These are phyloP conservation scores for Pontederia crassipes DNA, from an alignment of 176 grass and related monocot species.

Conservation along the genomic window DNA sequence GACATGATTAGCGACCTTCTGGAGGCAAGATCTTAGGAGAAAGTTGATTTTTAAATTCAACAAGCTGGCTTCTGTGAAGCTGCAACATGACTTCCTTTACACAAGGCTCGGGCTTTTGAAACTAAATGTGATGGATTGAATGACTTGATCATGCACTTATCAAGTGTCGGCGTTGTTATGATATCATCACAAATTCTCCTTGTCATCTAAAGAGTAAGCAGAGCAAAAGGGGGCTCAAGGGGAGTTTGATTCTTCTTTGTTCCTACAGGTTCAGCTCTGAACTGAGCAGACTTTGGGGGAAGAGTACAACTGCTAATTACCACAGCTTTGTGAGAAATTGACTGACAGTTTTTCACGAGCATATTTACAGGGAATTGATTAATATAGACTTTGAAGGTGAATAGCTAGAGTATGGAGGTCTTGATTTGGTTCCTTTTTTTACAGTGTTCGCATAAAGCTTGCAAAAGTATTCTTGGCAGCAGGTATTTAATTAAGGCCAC, in stretches of 20 bases:
- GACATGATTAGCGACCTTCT: no score
- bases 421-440: conserved; percentile 84
- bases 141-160: conserved; percentile 6
- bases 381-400: conserved; percentile 81
- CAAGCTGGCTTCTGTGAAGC: conserved; percentile 30
- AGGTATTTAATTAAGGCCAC: neutral
- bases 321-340: conserved; percentile 73
- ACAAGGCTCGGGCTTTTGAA: conserved; percentile 80
- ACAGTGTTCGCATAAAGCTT: conserved; percentile 62
- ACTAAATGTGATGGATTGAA: conserved; percentile 22
- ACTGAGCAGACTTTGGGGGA: conserved; percentile 69
- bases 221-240: conserved; percentile 25
- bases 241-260: conserved; percentile 9
- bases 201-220: conserved; percentile 49
- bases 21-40: no score
- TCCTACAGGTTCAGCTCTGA: conserved; percentile 6
- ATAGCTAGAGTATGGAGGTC: conserved; percentile 85
- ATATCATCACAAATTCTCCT: conserved; percentile 75
- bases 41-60: conserved; percentile 7
- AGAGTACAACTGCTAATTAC: conserved; percentile 66
- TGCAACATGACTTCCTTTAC: conserved; percentile 67
- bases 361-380: conserved; percentile 78
- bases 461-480: conserved; percentile 29
- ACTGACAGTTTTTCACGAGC: conserved; percentile 74
- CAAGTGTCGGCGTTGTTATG: conserved; percentile 69